These are phyloP conservation scores for Gaeumannomyces tritici DNA, from an alignment of 2,329 filamentous ascomycete genomes.

Conservation along the genomic window DNA sequence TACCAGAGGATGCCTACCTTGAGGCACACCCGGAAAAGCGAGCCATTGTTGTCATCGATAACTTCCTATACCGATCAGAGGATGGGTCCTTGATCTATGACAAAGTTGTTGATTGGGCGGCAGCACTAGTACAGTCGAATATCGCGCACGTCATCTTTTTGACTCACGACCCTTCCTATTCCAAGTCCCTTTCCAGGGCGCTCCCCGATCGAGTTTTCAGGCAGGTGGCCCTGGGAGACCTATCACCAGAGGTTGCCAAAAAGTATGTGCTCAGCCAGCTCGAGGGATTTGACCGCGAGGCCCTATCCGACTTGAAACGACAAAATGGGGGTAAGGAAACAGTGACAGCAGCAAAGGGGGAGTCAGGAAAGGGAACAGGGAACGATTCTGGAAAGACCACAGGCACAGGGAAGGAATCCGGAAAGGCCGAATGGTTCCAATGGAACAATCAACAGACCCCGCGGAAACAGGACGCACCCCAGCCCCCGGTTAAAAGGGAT, in stretches of 20 bases:
- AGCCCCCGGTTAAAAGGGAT: slow-evolving; percentile 23
- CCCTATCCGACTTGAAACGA: slow-evolving; percentile 12
- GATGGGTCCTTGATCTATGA: slow-evolving; percentile 58
- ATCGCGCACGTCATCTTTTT: slow-evolving; percentile 92
- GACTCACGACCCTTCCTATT: slow-evolving; percentile 80
- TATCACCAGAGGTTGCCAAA: slow-evolving; percentile 77
- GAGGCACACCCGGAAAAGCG: slow-evolving; percentile 80
- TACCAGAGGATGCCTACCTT: slow-evolving; percentile 78
- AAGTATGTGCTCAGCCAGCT: slow-evolving; percentile 82
- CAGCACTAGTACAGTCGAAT: slow-evolving; percentile 74
- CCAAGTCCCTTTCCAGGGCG: slow-evolving; percentile 77
- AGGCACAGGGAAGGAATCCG: slow-evolving; percentile 10
- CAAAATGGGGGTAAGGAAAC: slow-evolving; percentile 15
- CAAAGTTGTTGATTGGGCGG: slow-evolving; percentile 83
- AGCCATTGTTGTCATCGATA: slow-evolving; percentile 82
- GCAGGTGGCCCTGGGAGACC: slow-evolving; percentile 76
- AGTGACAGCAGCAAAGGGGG: no score
- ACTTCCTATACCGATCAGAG: slow-evolving; percentile 74
- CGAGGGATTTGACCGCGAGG: slow-evolving; percentile 33
- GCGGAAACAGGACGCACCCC: not conserved
- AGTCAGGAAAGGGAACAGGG: slow-evolving; percentile 10
- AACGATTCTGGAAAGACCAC: no score
- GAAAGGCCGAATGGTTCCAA: not conserved
- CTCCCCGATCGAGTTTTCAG: slow-evolving; percentile 88
- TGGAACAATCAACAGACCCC: not conserved